Evolutionary conservation across 1,139 yeast genomes (phyloP).

Genomic region (Hemisphaericaspora subhashii): DNA sequence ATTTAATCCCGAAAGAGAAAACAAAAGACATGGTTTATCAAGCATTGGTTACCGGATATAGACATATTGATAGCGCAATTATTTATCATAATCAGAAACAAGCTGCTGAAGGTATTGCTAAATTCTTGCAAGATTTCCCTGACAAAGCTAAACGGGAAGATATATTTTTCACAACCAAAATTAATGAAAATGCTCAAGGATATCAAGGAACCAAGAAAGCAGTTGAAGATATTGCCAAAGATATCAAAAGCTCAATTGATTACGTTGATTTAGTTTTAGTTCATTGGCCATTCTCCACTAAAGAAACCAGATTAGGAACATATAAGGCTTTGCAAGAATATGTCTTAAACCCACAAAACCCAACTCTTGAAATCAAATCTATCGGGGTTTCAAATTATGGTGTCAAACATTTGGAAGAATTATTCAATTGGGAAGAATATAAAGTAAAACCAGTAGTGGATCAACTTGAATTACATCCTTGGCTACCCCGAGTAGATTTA

Average conservation of each 20-base stretch:
- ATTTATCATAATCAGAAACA: conserved; percentile 58
- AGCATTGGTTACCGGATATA: conserved; percentile 61
- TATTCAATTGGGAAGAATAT: conserved; percentile 34
- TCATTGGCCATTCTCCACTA: conserved; percentile 34
- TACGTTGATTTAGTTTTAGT: conserved; percentile 47
- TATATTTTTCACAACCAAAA: conserved; percentile 54
- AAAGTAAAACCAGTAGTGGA: conserved; percentile 40
- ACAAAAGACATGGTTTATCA: conserved; percentile 32
- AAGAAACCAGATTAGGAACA: conserved; percentile 34
- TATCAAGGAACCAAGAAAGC: conserved; percentile 58
- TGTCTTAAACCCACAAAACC: conserved; percentile 28
- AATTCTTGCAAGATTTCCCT: conserved; percentile 44
- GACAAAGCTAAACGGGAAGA: conserved; percentile 26
- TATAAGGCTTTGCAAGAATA: conserved; percentile 44
- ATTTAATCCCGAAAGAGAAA: conserved; percentile 24
- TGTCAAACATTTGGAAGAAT: conserved; percentile 34
- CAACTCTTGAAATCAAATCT: conserved; percentile 30
- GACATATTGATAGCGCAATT: conserved; percentile 52
- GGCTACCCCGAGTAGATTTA: conserved; percentile 41
- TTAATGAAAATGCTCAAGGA: conserved; percentile 60
- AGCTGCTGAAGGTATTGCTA: conserved; percentile 30
- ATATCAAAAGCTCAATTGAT: conserved; percentile 36
- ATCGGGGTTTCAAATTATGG: conserved; percentile 49
- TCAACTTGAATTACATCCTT: conserved; percentile 50
- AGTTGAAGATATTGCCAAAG: conserved; percentile 36